Base-by-base conservation (phyloP, 73 alveolate species). In the Paraurostyla sp. region DNA sequence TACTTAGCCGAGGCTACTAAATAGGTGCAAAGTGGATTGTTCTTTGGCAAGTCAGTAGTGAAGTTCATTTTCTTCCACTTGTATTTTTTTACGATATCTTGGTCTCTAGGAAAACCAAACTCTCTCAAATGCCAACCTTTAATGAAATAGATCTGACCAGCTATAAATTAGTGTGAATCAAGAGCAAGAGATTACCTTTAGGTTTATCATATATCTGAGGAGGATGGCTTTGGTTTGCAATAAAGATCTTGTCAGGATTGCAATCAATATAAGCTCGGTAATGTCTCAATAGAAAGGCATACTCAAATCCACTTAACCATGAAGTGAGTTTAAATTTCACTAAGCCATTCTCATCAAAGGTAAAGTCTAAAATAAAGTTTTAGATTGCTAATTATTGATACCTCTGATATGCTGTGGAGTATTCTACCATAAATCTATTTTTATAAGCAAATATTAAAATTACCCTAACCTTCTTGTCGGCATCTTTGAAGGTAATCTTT, bases 1-100 rank as follows among this genome's bases (percentile, higher is more conserved):
- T 49, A 40, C 58, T 54, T 45, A 41, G 87, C 91, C 29, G 91
- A 54, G 78, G 94, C 83, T 9, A 92, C 97, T 22, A 92, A 43
- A 56, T 92, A 92, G 32, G 92, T 88, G 81, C 89, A 84, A 0
- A 85, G 52, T 48, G 97, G 97, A 84, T 92, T 76, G 30, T 86
- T 89, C 71, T 92, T 92, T 6, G 97, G 97, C 65, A 92, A 49
- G 49, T 89, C 97, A 9, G 97, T 89, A 0, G 97, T 89, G 83
- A 89, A 92, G 69, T 92, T 92, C 97, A 92, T 92, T 81, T 92
- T 92, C 51, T 92, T 92, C 97, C 97, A 92, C 52, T 82, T 92
- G 85, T 89, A 92, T 33, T 25, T 59, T 89, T 92, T 92, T 69
- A 52, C 76, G 62, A 89, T 73, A 22, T 49, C 80, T 22, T 36